These are phyloP conservation scores for Alternaria alternata DNA, from an alignment of 2,329 filamentous ascomycete genomes.

Conservation along the genomic window DNA sequence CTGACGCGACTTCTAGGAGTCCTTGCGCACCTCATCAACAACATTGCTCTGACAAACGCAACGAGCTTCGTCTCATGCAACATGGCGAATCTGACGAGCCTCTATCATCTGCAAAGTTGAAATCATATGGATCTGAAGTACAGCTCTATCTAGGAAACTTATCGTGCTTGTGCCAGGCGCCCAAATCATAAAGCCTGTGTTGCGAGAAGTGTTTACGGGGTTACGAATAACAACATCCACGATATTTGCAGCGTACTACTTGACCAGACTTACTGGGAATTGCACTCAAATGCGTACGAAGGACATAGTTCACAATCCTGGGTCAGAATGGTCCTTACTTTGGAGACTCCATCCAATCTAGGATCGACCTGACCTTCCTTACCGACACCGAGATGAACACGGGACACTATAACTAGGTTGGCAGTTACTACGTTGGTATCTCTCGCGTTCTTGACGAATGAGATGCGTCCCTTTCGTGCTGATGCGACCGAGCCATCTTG, in stretches of 20 bases:
- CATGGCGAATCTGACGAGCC: background rate
- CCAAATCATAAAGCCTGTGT: background rate
- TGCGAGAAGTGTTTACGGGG: background rate
- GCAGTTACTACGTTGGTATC: background rate
- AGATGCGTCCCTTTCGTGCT: constrained; percentile 28
- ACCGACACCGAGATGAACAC: background rate
- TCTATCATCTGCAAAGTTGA: background rate
- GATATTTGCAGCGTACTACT: background rate
- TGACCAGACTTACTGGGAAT: background rate
- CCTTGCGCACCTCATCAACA: background rate
- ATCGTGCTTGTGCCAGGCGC: background rate
- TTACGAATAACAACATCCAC: background rate
- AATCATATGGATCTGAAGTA: background rate
- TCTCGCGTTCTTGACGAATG: constrained; percentile 19
- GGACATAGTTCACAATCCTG: background rate
- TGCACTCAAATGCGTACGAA: background rate
- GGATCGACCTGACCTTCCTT: background rate
- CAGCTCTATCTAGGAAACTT: background rate
- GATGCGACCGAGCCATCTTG: constrained; percentile 41
- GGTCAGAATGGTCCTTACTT: background rate
- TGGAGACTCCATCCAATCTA: background rate
- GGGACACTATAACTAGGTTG: background rate
- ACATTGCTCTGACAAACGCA: background rate
- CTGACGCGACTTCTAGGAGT: background rate
- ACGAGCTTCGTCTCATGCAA: background rate